Conservation (phyloP, 139 green algal species). For the Edaphochlamys debaryana region DNA sequence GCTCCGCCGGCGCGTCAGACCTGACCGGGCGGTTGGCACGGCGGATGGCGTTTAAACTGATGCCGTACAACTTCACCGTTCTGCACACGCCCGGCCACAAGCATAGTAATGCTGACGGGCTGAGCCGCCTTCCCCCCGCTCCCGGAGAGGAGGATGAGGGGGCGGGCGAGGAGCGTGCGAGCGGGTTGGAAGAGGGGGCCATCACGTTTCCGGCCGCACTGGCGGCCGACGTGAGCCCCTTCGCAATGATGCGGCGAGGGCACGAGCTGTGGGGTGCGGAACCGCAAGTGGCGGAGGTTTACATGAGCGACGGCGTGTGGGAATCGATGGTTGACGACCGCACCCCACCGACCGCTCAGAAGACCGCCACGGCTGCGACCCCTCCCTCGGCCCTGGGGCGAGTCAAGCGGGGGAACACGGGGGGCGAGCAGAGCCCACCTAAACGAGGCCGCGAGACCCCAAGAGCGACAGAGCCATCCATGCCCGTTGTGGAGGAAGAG, state of each 20-base stretch:
- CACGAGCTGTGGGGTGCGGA: not conserved
- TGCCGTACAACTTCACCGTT: constrained; percentile 27
- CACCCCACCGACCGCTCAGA: no score
- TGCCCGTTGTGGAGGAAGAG: no score
- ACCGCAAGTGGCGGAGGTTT: no score
- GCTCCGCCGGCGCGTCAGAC: not conserved
- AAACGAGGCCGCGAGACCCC: no score
- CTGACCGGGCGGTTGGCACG: constrained; percentile 28
- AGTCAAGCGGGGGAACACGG: no score
- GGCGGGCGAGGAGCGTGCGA: no score
- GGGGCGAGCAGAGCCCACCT: no score
- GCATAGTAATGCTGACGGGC: constrained; percentile 1
- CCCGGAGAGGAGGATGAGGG: not conserved
- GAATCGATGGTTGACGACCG: no score
- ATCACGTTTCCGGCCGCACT: not conserved
- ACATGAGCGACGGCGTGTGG: no score
- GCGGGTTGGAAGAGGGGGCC: not conserved
- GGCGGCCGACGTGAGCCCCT: not conserved
- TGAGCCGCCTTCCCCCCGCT: constrained; percentile 6
- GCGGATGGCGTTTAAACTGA: constrained; percentile 19
- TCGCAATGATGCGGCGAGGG: not conserved
- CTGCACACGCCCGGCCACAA: not conserved
- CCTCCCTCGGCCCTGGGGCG: no score
- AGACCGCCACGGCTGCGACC: no score
- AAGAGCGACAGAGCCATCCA: no score